A percentile compares a stretch with the other conserved stretches of the same genome.
phyloP scores from a whole-genome alignment of 768 basidiomycete species.

The Boletus rex-veris region DNA sequence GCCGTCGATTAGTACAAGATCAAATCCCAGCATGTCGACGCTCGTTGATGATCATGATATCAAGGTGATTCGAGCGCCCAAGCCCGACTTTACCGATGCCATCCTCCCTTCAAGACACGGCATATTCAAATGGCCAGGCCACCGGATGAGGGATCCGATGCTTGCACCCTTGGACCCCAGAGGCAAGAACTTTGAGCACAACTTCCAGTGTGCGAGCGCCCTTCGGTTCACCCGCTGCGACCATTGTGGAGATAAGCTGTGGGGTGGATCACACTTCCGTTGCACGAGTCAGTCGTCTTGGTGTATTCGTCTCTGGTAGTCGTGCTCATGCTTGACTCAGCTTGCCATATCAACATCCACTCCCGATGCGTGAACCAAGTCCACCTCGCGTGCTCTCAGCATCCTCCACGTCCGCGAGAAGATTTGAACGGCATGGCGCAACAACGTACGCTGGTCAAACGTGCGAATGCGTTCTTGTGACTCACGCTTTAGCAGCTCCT shows the following conservation, averaged over 20 bases:
- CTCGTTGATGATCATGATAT: conserved; percentile 29
- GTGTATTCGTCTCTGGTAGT: neutral
- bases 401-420: conserved; percentile 33
- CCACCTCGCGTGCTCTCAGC: conserved; percentile 61
- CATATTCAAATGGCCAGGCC: conserved; percentile 72
- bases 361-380: conserved; percentile 77
- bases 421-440: conserved; percentile 27
- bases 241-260: conserved; percentile 96
- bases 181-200: conserved; percentile 59
- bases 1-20: conserved; percentile 16
- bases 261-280: conserved; percentile 94
- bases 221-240: conserved; percentile 91
- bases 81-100: conserved; percentile 36
- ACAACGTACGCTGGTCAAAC: conserved; percentile 6
- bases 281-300: conserved; percentile 69
- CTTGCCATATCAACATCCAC: conserved; percentile 83
- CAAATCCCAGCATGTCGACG: conserved; percentile 18
- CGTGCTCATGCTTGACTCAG: conserved; percentile 37
- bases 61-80: conserved; percentile 28
- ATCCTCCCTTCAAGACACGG: conserved; percentile 51
- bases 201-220: conserved; percentile 85
- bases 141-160: conserved; percentile 47
- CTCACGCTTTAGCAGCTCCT: conserved; percentile 47
- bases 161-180: conserved; percentile 34
- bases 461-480: conserved; percentile 10